Base-by-base conservation (phyloP, 768 basidiomycete species). In the Inosperma sp. region DNA sequence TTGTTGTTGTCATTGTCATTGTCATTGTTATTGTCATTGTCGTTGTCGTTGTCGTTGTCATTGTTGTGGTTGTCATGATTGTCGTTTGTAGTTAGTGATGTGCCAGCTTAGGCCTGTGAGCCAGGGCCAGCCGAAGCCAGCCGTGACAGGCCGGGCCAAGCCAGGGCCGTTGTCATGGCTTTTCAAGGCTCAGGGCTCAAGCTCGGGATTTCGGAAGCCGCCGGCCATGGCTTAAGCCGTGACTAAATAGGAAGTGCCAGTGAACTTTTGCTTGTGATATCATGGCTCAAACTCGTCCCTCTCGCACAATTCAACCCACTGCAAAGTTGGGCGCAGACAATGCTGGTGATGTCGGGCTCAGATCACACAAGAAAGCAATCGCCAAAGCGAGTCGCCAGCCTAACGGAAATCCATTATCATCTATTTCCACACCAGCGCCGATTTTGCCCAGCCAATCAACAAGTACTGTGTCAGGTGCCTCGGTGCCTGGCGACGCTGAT, bases 61-160 rank as follows among this genome's bases (percentile, higher is more conserved):
- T n/a, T n/a, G n/a, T n/a, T n/a, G n/a, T n/a, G n/a, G n/a, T n/a
- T n/a, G n/a, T n/a, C n/a, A n/a, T n/a, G n/a, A n/a, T n/a, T n/a
- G n/a, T n/a, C n/a, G n/a, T n/a, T n/a, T n/a, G n/a, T n/a, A n/a
- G n/a, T n/a, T 44, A 44, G 42, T 44, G 42, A 44, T 44, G 42
- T 44, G 42, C 42, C 5, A 4, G 42, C 42, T 44, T 26, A 3
- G 5, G 42, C 42, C 42, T 19, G 5, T n/a, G 42, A n/a, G n/a
- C n/a, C n/a, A n/a, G n/a, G n/a, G n/a, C n/a, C n/a, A n/a, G 21
- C 42, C 12, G 22, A 26, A 25, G 42, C 42, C 42, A 25, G 42
- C 42, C 42, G 29, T 23, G 29, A 44, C 22, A 44, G 29, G 42
- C 42, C 42, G 29, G 42, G 42, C 42, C 42, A 44, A 44, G 42